Percentiles rank a stretch among this genome's conserved stretches.
phyloP scores from a whole-genome alignment of 1,139 yeast genomes.

The Hemisphaericaspora xylanilytica region DNA sequence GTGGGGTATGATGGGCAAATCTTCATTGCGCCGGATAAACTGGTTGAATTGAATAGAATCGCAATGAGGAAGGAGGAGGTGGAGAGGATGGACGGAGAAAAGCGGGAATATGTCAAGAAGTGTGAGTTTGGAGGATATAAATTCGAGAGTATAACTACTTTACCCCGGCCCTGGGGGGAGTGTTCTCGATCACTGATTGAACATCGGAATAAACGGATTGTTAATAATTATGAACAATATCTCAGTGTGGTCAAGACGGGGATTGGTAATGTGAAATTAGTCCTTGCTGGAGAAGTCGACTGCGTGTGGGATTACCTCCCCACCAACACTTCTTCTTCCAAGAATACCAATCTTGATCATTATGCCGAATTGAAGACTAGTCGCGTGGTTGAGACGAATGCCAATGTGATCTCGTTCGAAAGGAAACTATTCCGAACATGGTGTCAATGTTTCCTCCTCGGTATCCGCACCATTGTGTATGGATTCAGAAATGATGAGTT shows the following conservation, averaged over 20 bases:
- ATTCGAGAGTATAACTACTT: constrained; percentile 76
- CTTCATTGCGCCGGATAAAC: constrained; percentile 67
- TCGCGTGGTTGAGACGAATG: constrained; percentile 49
- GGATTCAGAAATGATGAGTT: constrained; percentile 83
- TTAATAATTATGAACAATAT: constrained; percentile 73
- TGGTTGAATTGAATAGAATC: constrained; percentile 31
- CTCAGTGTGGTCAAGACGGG: constrained; percentile 80
- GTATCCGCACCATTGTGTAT: constrained; percentile 72
- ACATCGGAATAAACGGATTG: constrained; percentile 53
- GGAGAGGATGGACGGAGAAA: constrained; percentile 22
- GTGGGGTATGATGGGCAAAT: constrained; percentile 76
- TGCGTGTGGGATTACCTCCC: constrained; percentile 83
- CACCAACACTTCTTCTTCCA: too few relatives aligned
- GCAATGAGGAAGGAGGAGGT: constrained; percentile 25
- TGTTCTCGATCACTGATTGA: constrained; percentile 67
- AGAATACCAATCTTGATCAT: constrained; percentile 66
- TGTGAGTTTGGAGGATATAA: constrained; percentile 73
- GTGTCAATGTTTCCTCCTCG: constrained; percentile 92
- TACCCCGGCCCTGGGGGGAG: constrained; percentile 74
- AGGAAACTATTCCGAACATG: constrained; percentile 73
- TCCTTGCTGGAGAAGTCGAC: constrained; percentile 90
- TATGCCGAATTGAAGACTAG: constrained; percentile 86
- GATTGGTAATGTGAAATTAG: constrained; percentile 65
- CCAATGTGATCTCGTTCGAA: constrained; percentile 63
- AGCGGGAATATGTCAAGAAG: constrained; percentile 35